Conservation (phyloP, 225 moss, liverwort and hornwort genomes). For the Ulota crispa region DNA sequence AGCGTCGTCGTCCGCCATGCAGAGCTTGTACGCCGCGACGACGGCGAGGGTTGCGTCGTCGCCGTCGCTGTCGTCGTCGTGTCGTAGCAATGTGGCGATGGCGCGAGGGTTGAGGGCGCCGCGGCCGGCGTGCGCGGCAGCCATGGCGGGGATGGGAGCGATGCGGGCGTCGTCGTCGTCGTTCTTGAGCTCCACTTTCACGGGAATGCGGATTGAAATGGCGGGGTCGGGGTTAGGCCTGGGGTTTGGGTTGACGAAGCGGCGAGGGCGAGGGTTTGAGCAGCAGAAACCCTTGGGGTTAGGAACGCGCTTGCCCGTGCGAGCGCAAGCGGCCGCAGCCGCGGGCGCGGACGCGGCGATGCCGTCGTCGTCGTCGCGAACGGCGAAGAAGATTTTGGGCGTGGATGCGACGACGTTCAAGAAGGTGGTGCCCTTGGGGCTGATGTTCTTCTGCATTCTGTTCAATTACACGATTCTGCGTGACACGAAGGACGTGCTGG, state of each 20-base stretch:
- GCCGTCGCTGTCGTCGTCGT: not conserved
- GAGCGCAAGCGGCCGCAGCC: conserved; percentile 60
- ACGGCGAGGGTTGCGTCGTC: conserved; percentile 32
- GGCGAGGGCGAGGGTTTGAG: conserved; percentile 24
- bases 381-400: conserved; percentile 65
- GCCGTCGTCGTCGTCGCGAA: conserved; percentile 13
- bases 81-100: conserved; percentile 40
- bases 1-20: conserved; percentile 33
- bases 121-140: conserved; percentile 12
- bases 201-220: conserved; percentile 17
- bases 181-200: not conserved
- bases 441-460: conserved; percentile 99
- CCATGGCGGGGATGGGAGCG: conserved; percentile 52
- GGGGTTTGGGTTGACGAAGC: conserved; percentile 26
- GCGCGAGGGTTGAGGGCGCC: conserved; percentile 4
- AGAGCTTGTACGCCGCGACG: conserved; percentile 42
- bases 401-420: conserved; percentile 77
- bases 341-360: conserved; percentile 28
- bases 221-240: conserved; percentile 28
- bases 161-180: conserved; percentile 20
- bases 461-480: conserved; percentile 99
- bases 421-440: conserved; percentile 90
- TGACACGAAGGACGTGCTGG: conserved; percentile 98
- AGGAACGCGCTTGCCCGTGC: conserved; percentile 37
- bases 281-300: conserved; percentile 37